Evolutionary conservation across 1,284 basidiomycete genomes (phyloP).

Genomic region (Apiotrichum akiyoshidainum): DNA sequence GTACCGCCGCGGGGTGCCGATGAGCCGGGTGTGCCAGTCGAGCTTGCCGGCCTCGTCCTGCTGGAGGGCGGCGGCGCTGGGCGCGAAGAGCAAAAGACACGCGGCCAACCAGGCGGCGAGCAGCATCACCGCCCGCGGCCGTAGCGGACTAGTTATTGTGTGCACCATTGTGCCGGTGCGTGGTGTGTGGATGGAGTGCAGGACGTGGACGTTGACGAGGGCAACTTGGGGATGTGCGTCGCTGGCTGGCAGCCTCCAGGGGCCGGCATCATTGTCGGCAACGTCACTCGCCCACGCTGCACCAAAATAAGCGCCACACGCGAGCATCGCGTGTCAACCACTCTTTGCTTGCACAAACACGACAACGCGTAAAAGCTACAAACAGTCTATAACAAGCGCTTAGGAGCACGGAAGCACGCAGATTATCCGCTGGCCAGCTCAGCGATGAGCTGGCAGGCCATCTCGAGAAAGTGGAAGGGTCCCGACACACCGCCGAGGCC

Average conservation of each 20-base stretch:
- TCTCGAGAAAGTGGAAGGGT: conserved; percentile 95
- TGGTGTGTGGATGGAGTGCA: too few species aligned
- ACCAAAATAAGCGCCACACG: too few species aligned
- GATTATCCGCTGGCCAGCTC: conserved; percentile 46
- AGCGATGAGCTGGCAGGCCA: conserved; percentile 66
- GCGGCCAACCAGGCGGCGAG: too few species aligned
- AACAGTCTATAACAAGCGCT: background rate
- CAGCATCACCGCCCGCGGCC: too few species aligned
- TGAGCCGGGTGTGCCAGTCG: conserved; percentile 76
- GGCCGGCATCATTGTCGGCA: too few species aligned
- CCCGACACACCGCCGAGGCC: conserved; percentile 68
- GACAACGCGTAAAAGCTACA: conserved; percentile 11
- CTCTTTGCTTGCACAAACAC: background rate
- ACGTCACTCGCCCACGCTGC: too few species aligned
- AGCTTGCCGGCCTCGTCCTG: conserved; percentile 64
- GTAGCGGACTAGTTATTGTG: too few species aligned
- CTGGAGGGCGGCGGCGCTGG: conserved; percentile 24
- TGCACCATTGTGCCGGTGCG: too few species aligned
- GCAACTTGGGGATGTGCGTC: too few species aligned
- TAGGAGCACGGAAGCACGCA: background rate
- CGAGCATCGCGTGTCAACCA: too few species aligned
- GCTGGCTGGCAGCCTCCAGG: too few species aligned
- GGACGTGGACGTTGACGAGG: too few species aligned
- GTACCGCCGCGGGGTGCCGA: conserved; percentile 63
- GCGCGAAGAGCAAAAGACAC: background rate